Base-by-base conservation (phyloP, 176 grass and related monocot species). In the Carex cristatella region DNA sequence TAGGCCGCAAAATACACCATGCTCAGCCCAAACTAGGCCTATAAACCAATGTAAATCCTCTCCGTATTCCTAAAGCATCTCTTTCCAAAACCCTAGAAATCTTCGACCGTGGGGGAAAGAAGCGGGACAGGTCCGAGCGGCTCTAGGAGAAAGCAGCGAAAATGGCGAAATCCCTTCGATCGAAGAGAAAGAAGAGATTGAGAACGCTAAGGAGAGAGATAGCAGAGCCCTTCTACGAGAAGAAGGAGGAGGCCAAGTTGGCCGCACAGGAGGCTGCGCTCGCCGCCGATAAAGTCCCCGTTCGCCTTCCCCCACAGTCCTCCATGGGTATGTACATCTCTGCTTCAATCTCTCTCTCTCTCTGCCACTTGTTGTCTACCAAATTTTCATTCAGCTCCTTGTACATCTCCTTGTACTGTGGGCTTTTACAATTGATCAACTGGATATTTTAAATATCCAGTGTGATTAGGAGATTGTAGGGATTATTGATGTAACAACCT, bases 111-210 rank as follows among this genome's bases (percentile, higher is more conserved):
- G 13, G 42, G 2, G 28, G 28, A 56, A 56, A 57, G 51, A 76
- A 42, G 46, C 46, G 71, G 38, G 71, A 49, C 46, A 15, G n/a
- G 42, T 74, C 2, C 16, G 10, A 13, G 75, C 44, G 32, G 83
- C 88, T 85, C 86, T 85, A 85, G 62, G 64, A 46, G 84, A 4
- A 75, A 38, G 79, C 7, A 60, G 86, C 67, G 83, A 83, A 44
- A 82, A 99, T 99, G 96, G 96, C 96, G 42, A 99, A 99, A 87
- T 99, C 93, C 66, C 88, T 95, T 70, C 86, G 90, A 1, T 95
- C 95, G 23, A 98, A 98, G 89, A 88, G 63, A 76, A 89, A 98
- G 95, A 98, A 92, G 91, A 89, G 91, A 65, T 75, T 99, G 81
- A 81, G 96, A 55, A 95, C 91, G 54, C 85, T 95, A 10, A 82